Conservation (phyloP, 257 asterid genomes). For the Nemophila menziesii region DNA sequence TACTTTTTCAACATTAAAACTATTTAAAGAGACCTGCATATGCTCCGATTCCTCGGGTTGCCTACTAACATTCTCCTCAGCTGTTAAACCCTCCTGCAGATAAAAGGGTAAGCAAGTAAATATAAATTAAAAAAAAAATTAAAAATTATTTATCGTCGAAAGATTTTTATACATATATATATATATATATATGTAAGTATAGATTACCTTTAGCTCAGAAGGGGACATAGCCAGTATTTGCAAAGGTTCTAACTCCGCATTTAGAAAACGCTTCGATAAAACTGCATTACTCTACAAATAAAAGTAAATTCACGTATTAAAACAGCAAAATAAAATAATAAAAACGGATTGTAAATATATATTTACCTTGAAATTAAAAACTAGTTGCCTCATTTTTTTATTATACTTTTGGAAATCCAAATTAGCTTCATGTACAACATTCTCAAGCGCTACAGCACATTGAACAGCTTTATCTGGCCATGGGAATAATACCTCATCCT, state of each 20-base stretch:
- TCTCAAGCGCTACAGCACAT: constrained; percentile 58
- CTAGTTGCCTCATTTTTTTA: constrained; percentile 63
- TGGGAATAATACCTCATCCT: constrained; percentile 29
- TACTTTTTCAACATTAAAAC: too few species aligned
- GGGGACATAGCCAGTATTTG: constrained; percentile 61
- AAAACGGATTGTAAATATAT: too few species aligned
- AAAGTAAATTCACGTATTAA: constrained; percentile 4
- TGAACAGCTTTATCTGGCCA: constrained; percentile 71
- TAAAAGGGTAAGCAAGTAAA: neutral
- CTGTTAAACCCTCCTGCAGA: constrained; percentile 76
- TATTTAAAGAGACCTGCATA: constrained; percentile 56
- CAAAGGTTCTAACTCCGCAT: constrained; percentile 66
- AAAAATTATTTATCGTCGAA: neutral
- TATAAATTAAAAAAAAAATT: neutral
- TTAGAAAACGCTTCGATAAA: constrained; percentile 58
- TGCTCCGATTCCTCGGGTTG: constrained; percentile 62
- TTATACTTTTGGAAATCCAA: constrained; percentile 59
- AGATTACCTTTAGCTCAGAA: constrained; percentile 58
- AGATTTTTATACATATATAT: neutral
- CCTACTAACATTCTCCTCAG: constrained; percentile 61
- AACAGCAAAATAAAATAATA: too few species aligned
- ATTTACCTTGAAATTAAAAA: constrained; percentile 78
- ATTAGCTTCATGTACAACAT: constrained; percentile 47
- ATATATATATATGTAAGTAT: neutral
- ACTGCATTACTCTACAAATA: constrained; percentile 34